Evolutionary conservation across 495 filamentous ascomycete species (phyloP).

Genomic region (Usnea hakonensis): DNA sequence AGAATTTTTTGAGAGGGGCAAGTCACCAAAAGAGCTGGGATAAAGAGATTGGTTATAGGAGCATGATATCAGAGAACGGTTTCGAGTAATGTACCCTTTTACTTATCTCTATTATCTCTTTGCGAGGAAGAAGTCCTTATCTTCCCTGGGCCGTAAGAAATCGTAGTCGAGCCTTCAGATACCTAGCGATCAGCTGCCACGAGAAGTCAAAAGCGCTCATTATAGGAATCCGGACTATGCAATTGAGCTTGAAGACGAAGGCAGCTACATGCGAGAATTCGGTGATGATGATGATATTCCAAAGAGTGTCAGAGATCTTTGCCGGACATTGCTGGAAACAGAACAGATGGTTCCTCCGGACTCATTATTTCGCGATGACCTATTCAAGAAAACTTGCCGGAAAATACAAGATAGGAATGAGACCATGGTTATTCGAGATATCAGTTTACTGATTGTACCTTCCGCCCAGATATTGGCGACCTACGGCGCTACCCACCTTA

Average conservation of each 20-base stretch:
- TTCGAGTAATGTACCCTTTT: too few relatives aligned
- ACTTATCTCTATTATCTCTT: too few relatives aligned
- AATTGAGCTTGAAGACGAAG: constrained; percentile 30
- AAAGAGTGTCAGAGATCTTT: constrained; percentile 26
- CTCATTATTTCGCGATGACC: constrained; percentile 33
- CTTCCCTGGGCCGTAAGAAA: too few relatives aligned
- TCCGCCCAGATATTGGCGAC: constrained; percentile 30
- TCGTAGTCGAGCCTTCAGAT: not conserved
- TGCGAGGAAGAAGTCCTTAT: too few relatives aligned
- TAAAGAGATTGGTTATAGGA: not conserved
- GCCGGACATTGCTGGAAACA: constrained; percentile 25
- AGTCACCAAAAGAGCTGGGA: not conserved
- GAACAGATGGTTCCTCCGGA: constrained; percentile 30
- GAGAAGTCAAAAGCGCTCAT: constrained; percentile 29
- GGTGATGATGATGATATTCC: constrained; percentile 26
- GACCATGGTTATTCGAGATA: constrained; percentile 34
- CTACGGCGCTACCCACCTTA: constrained; percentile 28
- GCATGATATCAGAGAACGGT: too few relatives aligned
- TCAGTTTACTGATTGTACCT: constrained; percentile 32
- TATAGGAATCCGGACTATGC: constrained; percentile 33
- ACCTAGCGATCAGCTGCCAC: not conserved
- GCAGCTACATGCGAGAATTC: constrained; percentile 36
- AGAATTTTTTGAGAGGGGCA: not conserved
- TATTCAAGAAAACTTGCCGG: constrained; percentile 28
- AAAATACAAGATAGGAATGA: constrained; percentile 33